A percentile compares a stretch with the other conserved stretches of the same genome.
Evolutionary conservation across 192 early-diverging fungal species (phyloP).

Genomic region (Umbelopsis sp.): DNA sequence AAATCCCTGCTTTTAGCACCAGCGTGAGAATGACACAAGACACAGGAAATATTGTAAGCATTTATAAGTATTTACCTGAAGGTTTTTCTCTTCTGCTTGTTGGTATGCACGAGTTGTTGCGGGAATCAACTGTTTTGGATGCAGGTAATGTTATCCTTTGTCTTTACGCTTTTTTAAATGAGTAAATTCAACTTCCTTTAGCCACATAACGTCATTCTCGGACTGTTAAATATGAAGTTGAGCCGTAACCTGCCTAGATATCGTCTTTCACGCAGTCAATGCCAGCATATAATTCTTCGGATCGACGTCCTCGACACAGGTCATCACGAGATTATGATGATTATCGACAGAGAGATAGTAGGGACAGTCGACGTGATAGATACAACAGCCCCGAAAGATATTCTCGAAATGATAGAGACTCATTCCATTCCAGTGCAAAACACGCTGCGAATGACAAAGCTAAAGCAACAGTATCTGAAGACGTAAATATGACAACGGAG

Average conservation of each 20-base stretch:
- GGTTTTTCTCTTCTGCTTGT: background rate
- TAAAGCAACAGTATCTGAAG: slow-evolving; percentile 16
- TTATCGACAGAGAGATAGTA: slow-evolving; percentile 25
- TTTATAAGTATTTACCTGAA: background rate
- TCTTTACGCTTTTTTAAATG: background rate
- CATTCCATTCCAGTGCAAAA: background rate
- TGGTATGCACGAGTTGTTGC: background rate
- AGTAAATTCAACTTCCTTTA: background rate
- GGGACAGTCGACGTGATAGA: slow-evolving; percentile 25
- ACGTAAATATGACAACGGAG: background rate
- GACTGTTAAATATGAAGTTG: background rate
- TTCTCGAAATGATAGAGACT: slow-evolving; percentile 12
- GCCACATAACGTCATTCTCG: no score
- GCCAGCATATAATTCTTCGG: slow-evolving; percentile 5
- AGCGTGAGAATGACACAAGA: background rate
- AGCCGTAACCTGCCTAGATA: background rate
- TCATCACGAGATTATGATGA: background rate
- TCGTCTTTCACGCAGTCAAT: background rate
- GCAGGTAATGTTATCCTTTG: background rate
- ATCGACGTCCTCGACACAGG: background rate
- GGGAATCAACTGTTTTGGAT: background rate
- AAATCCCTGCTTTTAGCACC: background rate
- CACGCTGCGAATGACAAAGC: background rate
- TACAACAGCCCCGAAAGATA: slow-evolving; percentile 26
- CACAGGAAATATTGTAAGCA: background rate